phyloP scores from a whole-genome alignment of 192 early-diverging fungal genomes.

The Endogone sp. region DNA sequence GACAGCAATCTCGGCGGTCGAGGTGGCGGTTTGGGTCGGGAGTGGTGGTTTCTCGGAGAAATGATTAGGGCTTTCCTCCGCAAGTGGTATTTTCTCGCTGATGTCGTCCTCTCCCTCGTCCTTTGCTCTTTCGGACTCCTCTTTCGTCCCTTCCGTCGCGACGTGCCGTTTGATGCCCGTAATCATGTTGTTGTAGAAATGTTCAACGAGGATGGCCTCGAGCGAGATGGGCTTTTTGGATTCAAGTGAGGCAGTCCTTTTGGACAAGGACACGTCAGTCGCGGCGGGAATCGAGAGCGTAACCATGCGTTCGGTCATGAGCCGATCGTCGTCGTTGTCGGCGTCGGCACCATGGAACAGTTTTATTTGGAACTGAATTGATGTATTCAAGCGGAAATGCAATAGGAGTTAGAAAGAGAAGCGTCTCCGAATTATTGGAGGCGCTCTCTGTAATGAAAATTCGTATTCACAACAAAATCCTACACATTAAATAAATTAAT shows the following conservation, averaged over 20 bases:
- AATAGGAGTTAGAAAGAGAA: no score
- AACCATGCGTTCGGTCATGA: conserved; percentile 62
- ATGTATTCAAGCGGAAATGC: background rate
- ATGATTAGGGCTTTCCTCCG: no score
- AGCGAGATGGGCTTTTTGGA: conserved; percentile 35
- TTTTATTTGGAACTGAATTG: conserved; percentile 45
- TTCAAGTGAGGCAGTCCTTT: conserved; percentile 43
- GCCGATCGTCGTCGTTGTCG: conserved; percentile 60
- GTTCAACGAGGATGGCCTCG: conserved; percentile 47
- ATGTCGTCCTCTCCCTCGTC: background rate
- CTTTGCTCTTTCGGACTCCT: background rate
- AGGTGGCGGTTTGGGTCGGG: conserved; percentile 7
- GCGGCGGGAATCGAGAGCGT: conserved; percentile 39
- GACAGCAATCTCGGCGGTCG: conserved; percentile 39
- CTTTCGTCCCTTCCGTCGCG: conserved; percentile 20
- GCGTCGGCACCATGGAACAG: conserved; percentile 64
- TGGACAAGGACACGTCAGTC: conserved; percentile 11
- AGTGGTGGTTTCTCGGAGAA: conserved; percentile 6
- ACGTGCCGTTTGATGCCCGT: conserved; percentile 46
- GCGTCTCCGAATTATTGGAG: no score
- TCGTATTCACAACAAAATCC: background rate
- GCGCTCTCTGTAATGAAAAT: no score
- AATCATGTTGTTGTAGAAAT: conserved; percentile 64
- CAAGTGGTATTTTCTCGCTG: background rate
- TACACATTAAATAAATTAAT: background rate